These are phyloP conservation scores for Agaricus blazei DNA, from an alignment of 768 basidiomycete species.

Conservation along the genomic window DNA sequence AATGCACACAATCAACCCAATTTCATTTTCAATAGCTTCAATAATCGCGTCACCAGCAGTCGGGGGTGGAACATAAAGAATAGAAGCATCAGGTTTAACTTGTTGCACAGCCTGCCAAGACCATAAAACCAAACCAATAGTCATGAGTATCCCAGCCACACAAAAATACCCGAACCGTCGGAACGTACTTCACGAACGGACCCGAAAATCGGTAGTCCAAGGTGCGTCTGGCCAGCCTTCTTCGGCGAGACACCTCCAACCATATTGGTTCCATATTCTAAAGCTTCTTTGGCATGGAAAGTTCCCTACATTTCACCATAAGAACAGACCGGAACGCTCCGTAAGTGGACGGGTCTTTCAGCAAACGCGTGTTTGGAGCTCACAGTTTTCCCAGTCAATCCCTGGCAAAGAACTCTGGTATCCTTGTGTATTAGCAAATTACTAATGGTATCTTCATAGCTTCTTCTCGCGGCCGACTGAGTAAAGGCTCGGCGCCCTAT, in stretches of 20 bases:
- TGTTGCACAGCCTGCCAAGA: slow-evolving; percentile 73
- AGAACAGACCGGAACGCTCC: neutral
- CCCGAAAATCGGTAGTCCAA: slow-evolving; percentile 93
- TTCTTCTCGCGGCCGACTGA: slow-evolving; percentile 63
- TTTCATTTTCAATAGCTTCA: slow-evolving; percentile 98
- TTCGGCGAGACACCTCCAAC: slow-evolving; percentile 96
- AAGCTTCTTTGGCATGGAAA: slow-evolving; percentile 91
- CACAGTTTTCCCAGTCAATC: slow-evolving; percentile 94
- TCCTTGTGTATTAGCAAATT: slow-evolving; percentile 94
- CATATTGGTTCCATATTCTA: slow-evolving; percentile 95
- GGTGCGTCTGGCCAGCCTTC: slow-evolving; percentile 94
- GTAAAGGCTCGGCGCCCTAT: slow-evolving; percentile 80
- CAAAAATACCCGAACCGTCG: neutral
- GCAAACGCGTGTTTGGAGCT: slow-evolving; percentile 17
- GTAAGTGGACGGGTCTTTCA: neutral
- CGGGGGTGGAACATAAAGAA: slow-evolving; percentile 98
- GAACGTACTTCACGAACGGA: slow-evolving; percentile 76
- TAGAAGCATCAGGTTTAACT: slow-evolving; percentile 85
- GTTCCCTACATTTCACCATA: slow-evolving; percentile 58
- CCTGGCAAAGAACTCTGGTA: slow-evolving; percentile 91
- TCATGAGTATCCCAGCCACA: neutral
- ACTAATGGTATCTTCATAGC: slow-evolving; percentile 85
- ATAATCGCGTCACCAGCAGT: slow-evolving; percentile 95
- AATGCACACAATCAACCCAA: slow-evolving; percentile 95
- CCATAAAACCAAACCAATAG: neutral